Evolutionary conservation across 345 rosid genomes (phyloP), one percentile per base, ranked within the genome.

Genomic region (Eucalyptus regnans): DNA sequence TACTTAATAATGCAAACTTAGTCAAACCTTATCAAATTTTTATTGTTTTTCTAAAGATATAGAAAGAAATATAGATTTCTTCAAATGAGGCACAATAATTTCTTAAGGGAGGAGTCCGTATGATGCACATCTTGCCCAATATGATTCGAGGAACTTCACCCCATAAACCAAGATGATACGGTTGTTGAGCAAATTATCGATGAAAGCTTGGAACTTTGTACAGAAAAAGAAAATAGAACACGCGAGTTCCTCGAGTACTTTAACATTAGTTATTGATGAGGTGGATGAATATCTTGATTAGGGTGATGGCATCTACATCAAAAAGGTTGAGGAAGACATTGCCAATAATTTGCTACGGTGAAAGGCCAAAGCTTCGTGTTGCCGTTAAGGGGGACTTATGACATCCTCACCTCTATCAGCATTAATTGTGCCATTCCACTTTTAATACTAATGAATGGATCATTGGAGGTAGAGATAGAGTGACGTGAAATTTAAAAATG

Each of bases 1-100:
- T 18, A 20, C 14, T 37, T 6, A 18, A 9, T 33, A 15, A 0
- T 0, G 12, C 33, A 3, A 64, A 5, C 18, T 8, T 17, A 5
- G 9, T 8, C 43, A 18, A 18, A 11, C 4, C 44, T 11, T 22
- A 37, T 37, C 7, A 1, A 71, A 0, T 33, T 18, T 37, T 10
- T 20, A 2, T 9, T 37, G 3, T 71, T 18, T 17, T 71, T 71
- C 1, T 1, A 37, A 33, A 18, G 7, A 71, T 71, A 18, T 33
- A 1, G 41, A 37, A 37, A 37, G 4, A 37, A 37, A 37, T 3
- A 18, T 18, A 9, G 27, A 3, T 23, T 9, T 56, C 62, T 56
- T 56, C 62, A 2, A 22, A 56, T 23, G 9, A 23, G 62, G 29
- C 62, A 52, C 9, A 8, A 44, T 44, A 11, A 25, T 25, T 16